Conservation (phyloP, 106 monocot species). For the Platanthera guangdongensis region DNA sequence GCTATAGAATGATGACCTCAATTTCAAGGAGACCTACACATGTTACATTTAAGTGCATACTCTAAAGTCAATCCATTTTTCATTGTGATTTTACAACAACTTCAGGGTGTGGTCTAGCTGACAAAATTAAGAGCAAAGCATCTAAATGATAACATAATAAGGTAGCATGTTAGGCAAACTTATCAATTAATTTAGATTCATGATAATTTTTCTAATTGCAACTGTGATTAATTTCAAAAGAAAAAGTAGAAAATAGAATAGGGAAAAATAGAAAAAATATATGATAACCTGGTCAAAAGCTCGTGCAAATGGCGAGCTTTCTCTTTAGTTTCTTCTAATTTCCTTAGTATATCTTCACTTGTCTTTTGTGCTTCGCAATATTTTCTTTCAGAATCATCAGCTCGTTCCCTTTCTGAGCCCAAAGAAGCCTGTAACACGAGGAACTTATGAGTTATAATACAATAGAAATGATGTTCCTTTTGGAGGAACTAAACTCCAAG, state of each 20-base stretch:
- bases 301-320: conserved; percentile 72
- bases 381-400: conserved; percentile 56
- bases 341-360: conserved; percentile 48
- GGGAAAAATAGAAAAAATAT: not conserved
- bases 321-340: conserved; percentile 63
- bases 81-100: not conserved
- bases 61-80: not conserved
- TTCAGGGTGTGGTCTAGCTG: not conserved
- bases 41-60: not conserved
- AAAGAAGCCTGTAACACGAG: conserved; percentile 44
- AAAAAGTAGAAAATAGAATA: not conserved
- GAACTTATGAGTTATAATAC: not conserved
- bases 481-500: not conserved
- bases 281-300: conserved; percentile 55
- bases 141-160: not conserved
- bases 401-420: conserved; percentile 61
- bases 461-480: not conserved
- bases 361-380: conserved; percentile 42
- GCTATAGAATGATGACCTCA: too few species aligned
- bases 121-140: not conserved
- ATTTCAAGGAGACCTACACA: not conserved
- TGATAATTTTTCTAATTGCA: not conserved
- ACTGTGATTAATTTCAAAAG: not conserved
- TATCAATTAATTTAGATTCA: not conserved
- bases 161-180: not conserved